Base-by-base conservation (phyloP, 108 stramenopile genomes). In the Skeletonema grethae region DNA sequence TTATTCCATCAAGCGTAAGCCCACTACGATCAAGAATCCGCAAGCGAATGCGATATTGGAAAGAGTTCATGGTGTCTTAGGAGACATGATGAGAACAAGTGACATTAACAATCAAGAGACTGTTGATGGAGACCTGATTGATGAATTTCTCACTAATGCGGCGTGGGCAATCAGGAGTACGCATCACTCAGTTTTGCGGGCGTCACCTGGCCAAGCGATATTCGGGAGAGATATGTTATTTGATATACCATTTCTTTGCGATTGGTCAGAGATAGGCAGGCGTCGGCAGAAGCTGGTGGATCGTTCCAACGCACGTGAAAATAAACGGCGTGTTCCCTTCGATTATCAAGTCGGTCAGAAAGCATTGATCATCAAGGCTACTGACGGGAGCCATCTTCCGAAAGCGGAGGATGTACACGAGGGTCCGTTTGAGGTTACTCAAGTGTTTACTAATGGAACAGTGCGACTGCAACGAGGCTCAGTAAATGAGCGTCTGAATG, bases 41-140 rank as follows among this genome's bases (percentile, higher is more conserved):
- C 79, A 80, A 75, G 73, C 73, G 32, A 80, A 74, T 67, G 63
- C 61, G 28, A 69, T 75, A 38, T 20, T 80, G 5, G 78, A 79
- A 32, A 31, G 63, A 34, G 30, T 79, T 32, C 78, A 79, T 61
- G 63, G 55, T 53, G 66, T 62, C 18, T 7, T 79, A 0, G 48
- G 48, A n/a, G 29, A 25, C 18, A 79, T 79, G 78, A 29, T 79
- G 16, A 38, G 65, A 3, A 70, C 71, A 22, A 12, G 56, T 41
- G 68, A 39, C 55, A 24, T 56, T 20, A 57, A 70, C 34, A 69
- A 63, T 30, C 62, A 34, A 5, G 50, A 63, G 16, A 12, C 53
- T 55, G 53, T 72, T 7, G 18, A 15, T 18, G 12, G 2, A 1
- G 39, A 31, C 24, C 61, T 63, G 55, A 63, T 69, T 30, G 60